Conservation (phyloP, 1,139 yeast species). For the Kodamaea alishanica region DNA sequence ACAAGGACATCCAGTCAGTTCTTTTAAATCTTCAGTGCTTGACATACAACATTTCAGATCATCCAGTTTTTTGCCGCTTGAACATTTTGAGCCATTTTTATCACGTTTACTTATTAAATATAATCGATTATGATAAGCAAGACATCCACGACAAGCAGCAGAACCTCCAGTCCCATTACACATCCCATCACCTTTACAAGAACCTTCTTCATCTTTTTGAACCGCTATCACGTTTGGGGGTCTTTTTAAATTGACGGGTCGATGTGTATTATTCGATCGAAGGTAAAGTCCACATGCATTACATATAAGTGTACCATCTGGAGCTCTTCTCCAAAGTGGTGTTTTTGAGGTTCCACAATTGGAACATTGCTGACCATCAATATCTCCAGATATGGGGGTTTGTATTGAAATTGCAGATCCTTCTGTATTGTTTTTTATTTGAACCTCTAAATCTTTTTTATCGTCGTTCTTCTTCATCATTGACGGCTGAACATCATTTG, state of each 20-base stretch:
- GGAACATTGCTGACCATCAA: constrained; percentile 51
- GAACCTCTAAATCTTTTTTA: too few species aligned
- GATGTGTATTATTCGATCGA: constrained; percentile 50
- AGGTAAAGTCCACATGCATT: constrained; percentile 69
- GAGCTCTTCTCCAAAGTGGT: constrained; percentile 68
- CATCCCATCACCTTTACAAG: constrained; percentile 79
- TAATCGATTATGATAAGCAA: constrained; percentile 72
- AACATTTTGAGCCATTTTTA: neutral
- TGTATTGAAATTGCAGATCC: neutral
- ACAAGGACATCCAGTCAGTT: too few species aligned
- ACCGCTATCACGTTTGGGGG: constrained; percentile 59
- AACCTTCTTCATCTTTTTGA: constrained; percentile 45
- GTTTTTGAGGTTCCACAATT: constrained; percentile 69
- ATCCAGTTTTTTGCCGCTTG: neutral
- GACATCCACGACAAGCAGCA: constrained; percentile 76
- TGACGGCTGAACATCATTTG: too few species aligned
- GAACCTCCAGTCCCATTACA: constrained; percentile 89
- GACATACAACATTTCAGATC: too few species aligned
- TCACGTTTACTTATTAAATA: constrained; percentile 22
- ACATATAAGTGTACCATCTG: constrained; percentile 62
- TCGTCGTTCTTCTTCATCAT: too few species aligned
- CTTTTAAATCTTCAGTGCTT: too few species aligned
- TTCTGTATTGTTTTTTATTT: neutral
- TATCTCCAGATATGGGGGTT: neutral
- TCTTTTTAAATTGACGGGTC: constrained; percentile 61